These are phyloP conservation scores for Sarocladium brachiariae DNA, from an alignment of 2,329 filamentous ascomycete species.

Conservation along the genomic window DNA sequence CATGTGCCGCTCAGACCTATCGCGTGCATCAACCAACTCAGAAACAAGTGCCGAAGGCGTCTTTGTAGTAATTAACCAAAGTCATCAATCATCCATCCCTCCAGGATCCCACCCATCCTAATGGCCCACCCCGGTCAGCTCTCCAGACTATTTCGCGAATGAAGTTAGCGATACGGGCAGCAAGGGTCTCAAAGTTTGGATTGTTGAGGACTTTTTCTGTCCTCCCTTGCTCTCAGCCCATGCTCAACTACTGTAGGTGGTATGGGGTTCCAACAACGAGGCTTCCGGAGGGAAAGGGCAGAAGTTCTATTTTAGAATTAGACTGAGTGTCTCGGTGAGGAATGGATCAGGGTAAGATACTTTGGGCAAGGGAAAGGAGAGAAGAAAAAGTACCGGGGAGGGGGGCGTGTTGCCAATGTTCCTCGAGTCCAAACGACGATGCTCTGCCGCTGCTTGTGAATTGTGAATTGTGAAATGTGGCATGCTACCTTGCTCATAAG, in stretches of 20 bases:
- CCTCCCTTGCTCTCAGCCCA: too few relatives aligned
- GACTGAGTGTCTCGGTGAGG: background rate
- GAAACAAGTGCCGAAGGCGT: background rate
- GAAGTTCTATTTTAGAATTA: background rate
- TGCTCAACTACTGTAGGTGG: too few relatives aligned
- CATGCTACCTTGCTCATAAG: too few relatives aligned
- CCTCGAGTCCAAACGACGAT: too few relatives aligned
- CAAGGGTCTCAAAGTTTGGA: too few relatives aligned
- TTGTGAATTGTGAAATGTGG: background rate
- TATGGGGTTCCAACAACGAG: background rate
- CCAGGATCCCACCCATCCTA: too few relatives aligned
- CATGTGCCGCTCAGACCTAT: background rate
- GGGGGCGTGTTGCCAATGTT: background rate
- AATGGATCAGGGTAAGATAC: background rate
- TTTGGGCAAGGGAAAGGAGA: background rate
- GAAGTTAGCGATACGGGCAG: too few relatives aligned
- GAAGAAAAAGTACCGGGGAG: background rate
- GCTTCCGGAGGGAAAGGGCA: background rate
- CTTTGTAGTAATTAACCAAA: background rate
- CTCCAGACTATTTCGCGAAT: too few relatives aligned
- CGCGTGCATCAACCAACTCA: background rate
- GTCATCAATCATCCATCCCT: too few relatives aligned
- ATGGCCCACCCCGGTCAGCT: too few relatives aligned
- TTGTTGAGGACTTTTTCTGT: background rate
- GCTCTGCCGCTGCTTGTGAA: background rate